Base-by-base conservation (phyloP, 192 early-diverging fungal genomes). In the Mortierella claussenii region DNA sequence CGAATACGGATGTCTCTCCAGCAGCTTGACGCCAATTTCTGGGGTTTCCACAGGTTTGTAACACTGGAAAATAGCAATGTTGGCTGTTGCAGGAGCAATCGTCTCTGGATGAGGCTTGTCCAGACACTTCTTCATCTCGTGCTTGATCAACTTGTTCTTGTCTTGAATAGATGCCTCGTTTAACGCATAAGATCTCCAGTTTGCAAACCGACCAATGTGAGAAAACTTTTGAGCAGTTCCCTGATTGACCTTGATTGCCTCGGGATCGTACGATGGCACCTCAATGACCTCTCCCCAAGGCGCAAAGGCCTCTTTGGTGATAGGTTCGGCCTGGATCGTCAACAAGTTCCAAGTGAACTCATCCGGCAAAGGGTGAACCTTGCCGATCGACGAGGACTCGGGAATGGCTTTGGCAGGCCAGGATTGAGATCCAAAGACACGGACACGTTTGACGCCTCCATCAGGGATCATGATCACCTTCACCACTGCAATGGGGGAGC, bases 1-100 rank as follows among this genome's bases (percentile, higher is more conserved):
- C 32, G 92, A 94, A 82, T 90, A 91, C 21, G 89, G 83, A 58
- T 97, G 95, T 15, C 94, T 84, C 81, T 97, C 95, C 27, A 97
- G 82, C 31, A 97, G 64, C 65, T 87, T 86, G 46, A 92, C 80
- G 37, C 78, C 78, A 69, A 95, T 88, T 15, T 66, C 58, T 6
- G 78, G 83, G 4, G 87, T 61, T 18, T 73, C 60, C 7, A 52
- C 57, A 21, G 79, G 69, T n/a, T 85, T 82, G 43, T 57, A 53
- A 34, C 87, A 90, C 13, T 81, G 86, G 65, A 90, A 92, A 33
- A 95, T 83, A 52, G 91, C 91, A 67, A 95, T 76, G 78, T 95
- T 92, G 34, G 90, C 81, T 48, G 50, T 52, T 18, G 80, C 80
- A 3, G 55, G 56, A 7, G 44, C 37, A 36, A 69, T 43, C 20